phyloP scores from a whole-genome alignment of 2,329 filamentous ascomycete genomes.

The Aspergillus nomiae region DNA sequence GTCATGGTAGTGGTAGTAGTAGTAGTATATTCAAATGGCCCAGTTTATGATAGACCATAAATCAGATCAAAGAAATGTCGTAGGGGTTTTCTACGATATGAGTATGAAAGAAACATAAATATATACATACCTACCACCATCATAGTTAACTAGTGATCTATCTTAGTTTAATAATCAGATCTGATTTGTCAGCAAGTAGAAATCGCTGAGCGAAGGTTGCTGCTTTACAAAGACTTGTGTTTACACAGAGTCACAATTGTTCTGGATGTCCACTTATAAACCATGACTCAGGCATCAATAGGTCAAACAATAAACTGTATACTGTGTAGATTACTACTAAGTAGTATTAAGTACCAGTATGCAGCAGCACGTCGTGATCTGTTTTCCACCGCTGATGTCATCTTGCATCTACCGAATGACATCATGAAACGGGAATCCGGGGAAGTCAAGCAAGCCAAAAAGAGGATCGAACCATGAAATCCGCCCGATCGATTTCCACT shows the following conservation, averaged over 20 bases:
- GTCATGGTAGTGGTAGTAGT: slow-evolving; percentile 56
- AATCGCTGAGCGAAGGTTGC: no score
- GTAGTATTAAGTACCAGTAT: neutral
- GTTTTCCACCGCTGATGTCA: neutral
- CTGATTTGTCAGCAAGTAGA: neutral
- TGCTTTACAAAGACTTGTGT: no score
- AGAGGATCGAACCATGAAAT: no score
- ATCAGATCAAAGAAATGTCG: no score
- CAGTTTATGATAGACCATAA: neutral
- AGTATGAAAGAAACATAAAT: no score
- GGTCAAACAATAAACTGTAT: neutral
- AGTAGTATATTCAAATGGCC: neutral
- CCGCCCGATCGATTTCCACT: no score
- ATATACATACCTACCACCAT: no score
- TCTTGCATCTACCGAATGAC: neutral
- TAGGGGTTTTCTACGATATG: no score
- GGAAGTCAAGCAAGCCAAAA: neutral
- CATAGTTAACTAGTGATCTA: neutral
- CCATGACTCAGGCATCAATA: neutral
- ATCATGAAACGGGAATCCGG: neutral
- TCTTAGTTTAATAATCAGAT: neutral
- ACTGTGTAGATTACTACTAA: neutral
- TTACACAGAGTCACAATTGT: no score
- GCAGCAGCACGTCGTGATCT: neutral
- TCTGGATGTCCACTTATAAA: no score